Evolutionary conservation across 306 rosid species (phyloP).

Genomic region (Notholithocarpus densiflorus): DNA sequence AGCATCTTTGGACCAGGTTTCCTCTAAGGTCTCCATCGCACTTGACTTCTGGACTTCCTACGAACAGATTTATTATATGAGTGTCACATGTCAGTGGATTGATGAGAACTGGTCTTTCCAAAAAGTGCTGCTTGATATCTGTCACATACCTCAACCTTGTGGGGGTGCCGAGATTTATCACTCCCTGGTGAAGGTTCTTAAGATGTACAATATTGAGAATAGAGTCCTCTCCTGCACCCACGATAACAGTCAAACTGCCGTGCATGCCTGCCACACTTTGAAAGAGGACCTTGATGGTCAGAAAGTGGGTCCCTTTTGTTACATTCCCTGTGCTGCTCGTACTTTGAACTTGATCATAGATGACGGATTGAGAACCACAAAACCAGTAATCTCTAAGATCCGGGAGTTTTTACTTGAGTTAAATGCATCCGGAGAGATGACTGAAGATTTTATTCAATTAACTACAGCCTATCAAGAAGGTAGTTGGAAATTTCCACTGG

Average conservation of each 20-base stretch:
- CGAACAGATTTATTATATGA: constrained; percentile 76
- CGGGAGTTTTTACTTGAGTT: constrained; percentile 75
- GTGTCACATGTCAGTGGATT: constrained; percentile 91
- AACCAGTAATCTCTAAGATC: constrained; percentile 60
- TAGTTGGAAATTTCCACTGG: constrained; percentile 89
- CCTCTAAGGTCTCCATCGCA: constrained; percentile 79
- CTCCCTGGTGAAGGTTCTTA: constrained; percentile 64
- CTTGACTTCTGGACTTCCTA: constrained; percentile 93
- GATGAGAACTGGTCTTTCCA: constrained; percentile 88
- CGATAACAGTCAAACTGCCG: constrained; percentile 67
- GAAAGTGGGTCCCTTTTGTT: constrained; percentile 82
- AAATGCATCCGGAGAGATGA: constrained; percentile 65
- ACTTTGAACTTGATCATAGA: constrained; percentile 79
- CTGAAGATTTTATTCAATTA: constrained; percentile 70
- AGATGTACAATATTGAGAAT: constrained; percentile 70
- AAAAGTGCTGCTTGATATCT: constrained; percentile 80
- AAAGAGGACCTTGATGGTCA: constrained; percentile 71
- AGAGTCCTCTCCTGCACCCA: constrained; percentile 91
- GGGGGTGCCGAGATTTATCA: constrained; percentile 71
- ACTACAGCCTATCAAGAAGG: constrained; percentile 82
- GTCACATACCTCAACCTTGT: constrained; percentile 78
- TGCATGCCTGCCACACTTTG: constrained; percentile 74
- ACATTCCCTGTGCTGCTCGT: constrained; percentile 89
- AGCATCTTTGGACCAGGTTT: constrained; percentile 60
- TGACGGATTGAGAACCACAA: constrained; percentile 72